A percentile compares a stretch with the other conserved stretches of the same genome.
These are phyloP conservation scores for Ophiorrhiza pumila DNA, from an alignment of 257 asterid genomes.

Conservation along the genomic window DNA sequence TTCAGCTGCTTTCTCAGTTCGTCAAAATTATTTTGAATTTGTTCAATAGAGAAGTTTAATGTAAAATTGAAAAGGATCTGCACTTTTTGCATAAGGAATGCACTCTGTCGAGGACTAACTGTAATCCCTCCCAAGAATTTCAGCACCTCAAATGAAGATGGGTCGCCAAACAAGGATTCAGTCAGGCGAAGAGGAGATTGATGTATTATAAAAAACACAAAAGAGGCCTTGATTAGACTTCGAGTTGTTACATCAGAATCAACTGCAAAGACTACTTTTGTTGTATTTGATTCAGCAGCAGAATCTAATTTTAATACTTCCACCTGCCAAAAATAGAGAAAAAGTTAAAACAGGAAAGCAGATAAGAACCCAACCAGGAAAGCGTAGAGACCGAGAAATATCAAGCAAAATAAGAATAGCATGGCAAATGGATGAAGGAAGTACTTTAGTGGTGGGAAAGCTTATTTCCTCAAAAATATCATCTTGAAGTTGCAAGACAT, in stretches of 20 bases:
- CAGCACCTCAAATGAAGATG: slow-evolving; percentile 71
- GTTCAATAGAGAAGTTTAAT: slow-evolving; percentile 79
- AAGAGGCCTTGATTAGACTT: slow-evolving; percentile 31
- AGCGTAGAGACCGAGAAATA: neutral
- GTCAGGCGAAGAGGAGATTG: slow-evolving; percentile 47
- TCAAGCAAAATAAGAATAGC: neutral
- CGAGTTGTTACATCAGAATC: slow-evolving; percentile 34
- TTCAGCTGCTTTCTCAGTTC: slow-evolving; percentile 67
- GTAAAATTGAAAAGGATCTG: slow-evolving; percentile 88
- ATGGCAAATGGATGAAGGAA: slow-evolving; percentile 11
- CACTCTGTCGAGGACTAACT: slow-evolving; percentile 78
- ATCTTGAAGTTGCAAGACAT: slow-evolving; percentile 55
- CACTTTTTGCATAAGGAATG: slow-evolving; percentile 66
- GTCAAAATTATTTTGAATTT: slow-evolving; percentile 56
- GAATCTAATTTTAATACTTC: slow-evolving; percentile 31
- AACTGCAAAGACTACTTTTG: slow-evolving; percentile 41
- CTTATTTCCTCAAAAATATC: slow-evolving; percentile 84
- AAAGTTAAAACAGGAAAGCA: neutral
- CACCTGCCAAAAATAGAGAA: slow-evolving; percentile 29
- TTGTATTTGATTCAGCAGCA: slow-evolving; percentile 27
- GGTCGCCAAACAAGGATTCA: slow-evolving; percentile 69
- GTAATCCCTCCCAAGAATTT: slow-evolving; percentile 88
- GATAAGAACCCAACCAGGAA: neutral
- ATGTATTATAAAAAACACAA: slow-evolving; percentile 33
- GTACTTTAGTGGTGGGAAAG: slow-evolving; percentile 73